Base-by-base conservation (phyloP, 2,329 filamentous ascomycete genomes). In the Beauveria sp. region DNA sequence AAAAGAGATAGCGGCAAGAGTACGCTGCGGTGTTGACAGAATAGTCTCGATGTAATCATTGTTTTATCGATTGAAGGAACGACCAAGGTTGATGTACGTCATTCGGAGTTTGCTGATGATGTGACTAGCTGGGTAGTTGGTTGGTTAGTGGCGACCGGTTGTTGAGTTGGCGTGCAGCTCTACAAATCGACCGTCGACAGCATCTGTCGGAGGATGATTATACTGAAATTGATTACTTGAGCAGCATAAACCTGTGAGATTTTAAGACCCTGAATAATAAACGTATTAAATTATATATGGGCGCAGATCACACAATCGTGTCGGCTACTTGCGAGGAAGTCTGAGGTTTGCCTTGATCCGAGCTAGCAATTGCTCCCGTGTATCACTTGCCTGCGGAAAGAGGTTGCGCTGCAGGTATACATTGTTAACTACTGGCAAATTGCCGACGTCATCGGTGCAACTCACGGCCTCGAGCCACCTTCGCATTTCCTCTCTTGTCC, bases 391-490 rank as follows among this genome's bases (percentile, higher is more conserved):
- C 41, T 77, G 72, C 1, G 80, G 80, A 48, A 76, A 74, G 16
- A 83, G 66, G 60, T 80, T 78, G 50, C 80, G 71, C 80, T 83
- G 28, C 12, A 30, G 5, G 34, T 16, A 37, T 37, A 16, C 0
- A 37, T 37, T 37, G 34, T 37, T 37, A 37, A 16, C 14, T 2
- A 52, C 18, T 52, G 8, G 24, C 22, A n/a, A 18, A 37, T n/a
- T n/a, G 24, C 40, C 3, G 14, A 22, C 7, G 9, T n/a, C 10
- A 12, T 12, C n/a, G n/a, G 24, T 20, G 6, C 24, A 18, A 79
- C 88, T 75, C 82, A 96, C 93, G 68, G 83, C 84, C 51, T 85
- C 84, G 55, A 97, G 78, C 92, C 92, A 97, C 69, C 87, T 80
- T 63, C 85, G 81, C 73, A 96, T 79, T 69, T 97, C 91, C 53